Percentiles rank a stretch among this genome's conserved stretches.
These are phyloP conservation scores for Mentha longifolia DNA, from an alignment of 257 asterid species.

Conservation along the genomic window DNA sequence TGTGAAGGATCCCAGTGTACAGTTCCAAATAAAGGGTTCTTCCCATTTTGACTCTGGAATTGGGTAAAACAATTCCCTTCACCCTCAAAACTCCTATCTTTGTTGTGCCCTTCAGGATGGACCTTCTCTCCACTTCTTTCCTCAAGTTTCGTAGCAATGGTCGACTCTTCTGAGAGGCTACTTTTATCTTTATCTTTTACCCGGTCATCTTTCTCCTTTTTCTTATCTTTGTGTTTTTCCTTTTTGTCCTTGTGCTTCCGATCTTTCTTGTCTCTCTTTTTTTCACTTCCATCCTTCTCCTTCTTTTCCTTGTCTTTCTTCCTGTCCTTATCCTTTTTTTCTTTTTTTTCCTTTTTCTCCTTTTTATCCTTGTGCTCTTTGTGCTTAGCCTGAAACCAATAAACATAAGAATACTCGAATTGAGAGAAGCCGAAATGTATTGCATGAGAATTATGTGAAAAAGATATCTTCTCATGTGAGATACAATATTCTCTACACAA, in stretches of 20 bases:
- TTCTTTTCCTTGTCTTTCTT: constrained; percentile 64
- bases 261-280: constrained; percentile 68
- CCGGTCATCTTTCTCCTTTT: constrained; percentile 54
- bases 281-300: constrained; percentile 68
- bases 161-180: constrained; percentile 63
- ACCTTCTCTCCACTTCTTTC: constrained; percentile 45
- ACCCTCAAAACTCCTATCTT: constrained; percentile 32
- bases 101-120: constrained; percentile 41
- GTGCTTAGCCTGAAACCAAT: constrained; percentile 60
- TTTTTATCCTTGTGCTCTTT: constrained; percentile 64
- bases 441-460: background rate
- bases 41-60: constrained; percentile 55
- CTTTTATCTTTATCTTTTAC: constrained; percentile 62
- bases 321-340: constrained; percentile 65
- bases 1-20: constrained; percentile 41
- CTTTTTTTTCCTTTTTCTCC: constrained; percentile 62
- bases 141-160: constrained; percentile 51
- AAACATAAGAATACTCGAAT: constrained; percentile 21
- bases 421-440: background rate
- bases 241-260: constrained; percentile 67
- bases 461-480: background rate
- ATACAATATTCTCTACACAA: background rate
- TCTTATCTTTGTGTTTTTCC: constrained; percentile 62
- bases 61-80: constrained; percentile 39
- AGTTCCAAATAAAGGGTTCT: constrained; percentile 39